A percentile compares a stretch with the other conserved stretches of the same genome.
Conservation (phyloP, 148 eudicot species). For the Silene latifolia region DNA sequence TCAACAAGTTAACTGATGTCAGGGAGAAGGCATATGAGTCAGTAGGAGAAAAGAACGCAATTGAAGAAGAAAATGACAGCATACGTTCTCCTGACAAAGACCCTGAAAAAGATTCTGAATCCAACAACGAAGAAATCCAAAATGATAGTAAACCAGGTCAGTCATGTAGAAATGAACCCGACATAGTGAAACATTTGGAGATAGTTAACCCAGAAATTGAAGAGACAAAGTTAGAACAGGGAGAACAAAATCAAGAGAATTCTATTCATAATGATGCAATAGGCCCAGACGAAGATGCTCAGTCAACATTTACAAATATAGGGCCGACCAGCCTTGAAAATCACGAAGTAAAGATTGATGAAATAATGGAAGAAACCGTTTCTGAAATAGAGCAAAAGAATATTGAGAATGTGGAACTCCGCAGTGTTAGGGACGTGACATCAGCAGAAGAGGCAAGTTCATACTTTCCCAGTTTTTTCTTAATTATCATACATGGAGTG, state of each 20-base stretch:
- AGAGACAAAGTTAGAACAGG: neutral
- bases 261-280: neutral
- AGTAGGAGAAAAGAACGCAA: neutral
- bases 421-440: neutral
- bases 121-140: neutral
- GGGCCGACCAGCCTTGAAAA: neutral
- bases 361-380: neutral
- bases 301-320: neutral
- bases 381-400: neutral
- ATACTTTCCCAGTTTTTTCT: neutral
- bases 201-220: neutral
- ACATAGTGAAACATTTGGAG: conserved; percentile 4
- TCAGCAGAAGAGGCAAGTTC: neutral
- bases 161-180: neutral
- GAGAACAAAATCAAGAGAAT: neutral
- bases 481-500: neutral
- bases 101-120: neutral
- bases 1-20: conserved; percentile 1
- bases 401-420: neutral
- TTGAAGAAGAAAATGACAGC: neutral
- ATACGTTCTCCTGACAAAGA: neutral
- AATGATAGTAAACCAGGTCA: neutral
- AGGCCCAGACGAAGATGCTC: neutral
- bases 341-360: neutral
- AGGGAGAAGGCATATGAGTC: neutral